Base-by-base conservation (phyloP, 1,139 yeast genomes). In the Groenewaldozyma auringiensis region DNA sequence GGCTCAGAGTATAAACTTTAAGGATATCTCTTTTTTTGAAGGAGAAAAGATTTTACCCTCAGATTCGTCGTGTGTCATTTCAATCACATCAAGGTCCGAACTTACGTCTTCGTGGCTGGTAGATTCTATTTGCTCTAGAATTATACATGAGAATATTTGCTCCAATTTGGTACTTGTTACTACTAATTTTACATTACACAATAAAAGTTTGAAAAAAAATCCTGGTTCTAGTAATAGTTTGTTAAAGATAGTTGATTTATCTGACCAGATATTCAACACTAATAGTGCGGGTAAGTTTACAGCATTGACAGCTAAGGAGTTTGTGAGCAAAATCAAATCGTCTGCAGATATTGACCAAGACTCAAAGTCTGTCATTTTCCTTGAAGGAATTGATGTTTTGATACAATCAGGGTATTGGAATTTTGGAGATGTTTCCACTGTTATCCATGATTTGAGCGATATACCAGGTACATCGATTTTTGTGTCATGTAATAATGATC, bases 21-120 rank as follows among this genome's bases (percentile, higher is more conserved):
- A 82, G 60, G 89, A 81, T 53, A 65, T 83, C 18, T 62, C 67
- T 1, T 60, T 83, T 21, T 82, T 72, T 61, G 67, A 66, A 36
- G 83, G 81, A 53, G 75, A 75, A 46, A 64, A 78, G 2, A 16
- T 47, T 1, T 66, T 81, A 11, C 50, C 60, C 64, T 21, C 64
- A 52, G 47, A 51, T 43, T 35, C 47, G 57, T 46, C 55, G 59
- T n/a, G n/a, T n/a, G 56, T 79, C 35, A 68, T 76, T 1, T 57
- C 78, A 1, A 64, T 83, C 1, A 71, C 85, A 0, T 75, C 81
- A 50, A 68, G 72, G 1, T 76, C 74, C 49, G 83, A 85, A 0
- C 81, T 87, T 0, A 71, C 78, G 17, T 81, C 94, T 1, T 61
- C 76, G 3, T 85, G 94, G 94, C 65, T 84, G 31, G 59, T 76